Base-by-base conservation (phyloP, 2,329 filamentous ascomycete genomes). In the Orbilia ellipsospora region DNA sequence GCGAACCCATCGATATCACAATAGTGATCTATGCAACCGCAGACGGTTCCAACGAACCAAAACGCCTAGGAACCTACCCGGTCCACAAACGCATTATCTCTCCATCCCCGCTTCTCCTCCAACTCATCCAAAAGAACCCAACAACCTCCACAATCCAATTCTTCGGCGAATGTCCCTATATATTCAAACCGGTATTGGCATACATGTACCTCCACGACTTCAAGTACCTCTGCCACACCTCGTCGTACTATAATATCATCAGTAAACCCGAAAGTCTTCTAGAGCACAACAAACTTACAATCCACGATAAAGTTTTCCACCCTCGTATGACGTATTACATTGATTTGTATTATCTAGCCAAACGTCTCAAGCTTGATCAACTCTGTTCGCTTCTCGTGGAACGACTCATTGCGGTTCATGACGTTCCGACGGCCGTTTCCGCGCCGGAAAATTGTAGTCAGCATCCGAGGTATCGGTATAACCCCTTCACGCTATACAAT, bases 201-300 rank as follows among this genome's bases (percentile, higher is more conserved):
- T 67, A 67, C 42, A 36, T 67, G 6, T 67, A 67, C 54, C 63
- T 67, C 42, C 63, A 67, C 42, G 63, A 67, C 40, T 59, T 67
- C 26, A 2, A 59, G 1, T 67, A 57, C 26, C 63, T 67, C 1
- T 67, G 16, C 13, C 63, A 67, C 54, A 36, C 20, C 10, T 6
- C 18, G 2, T 57, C 63, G 20, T 23, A 28, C 1, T 57, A 36
- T 23, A 12, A 52, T 23, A 36, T 4, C 52, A 59, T 67, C 23
- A 20, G 44, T 1, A 28, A 59, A 40, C 26, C 26, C 42, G 23
- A 59, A 31, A 26, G 28, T 4, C 15, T 48, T 1, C 52, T 67
- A 1, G 28, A 15, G 0, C 28, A 20, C 8, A 51, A 20, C 3
- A 67, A 51, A 8, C 15, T 31, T 10, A 59, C 52, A 4, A 56